Evolutionary conservation across 805 yeast species (phyloP).

Genomic region (Lachancea meyersii): DNA sequence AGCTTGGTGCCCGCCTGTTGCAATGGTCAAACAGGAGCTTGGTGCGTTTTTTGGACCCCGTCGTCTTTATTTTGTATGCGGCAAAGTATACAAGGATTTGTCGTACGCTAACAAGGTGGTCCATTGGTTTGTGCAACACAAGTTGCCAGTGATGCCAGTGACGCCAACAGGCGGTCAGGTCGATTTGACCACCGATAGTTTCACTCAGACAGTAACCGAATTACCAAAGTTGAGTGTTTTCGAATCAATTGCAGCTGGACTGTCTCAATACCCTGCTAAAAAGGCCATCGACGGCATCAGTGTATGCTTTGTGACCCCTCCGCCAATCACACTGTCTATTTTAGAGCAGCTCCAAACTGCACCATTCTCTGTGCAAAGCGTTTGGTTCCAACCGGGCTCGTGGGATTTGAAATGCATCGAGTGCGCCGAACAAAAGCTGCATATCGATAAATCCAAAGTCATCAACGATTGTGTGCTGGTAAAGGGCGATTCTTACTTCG

Average conservation of each 20-base stretch:
- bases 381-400: slow-evolving; percentile 86
- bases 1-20: not conserved
- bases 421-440: slow-evolving; percentile 32
- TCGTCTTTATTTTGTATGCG: slow-evolving; percentile 31
- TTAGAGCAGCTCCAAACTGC: slow-evolving; percentile 35
- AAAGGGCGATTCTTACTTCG: slow-evolving; percentile 48
- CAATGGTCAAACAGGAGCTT: slow-evolving; percentile 13
- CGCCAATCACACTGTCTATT: slow-evolving; percentile 46
- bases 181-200: slow-evolving; percentile 58
- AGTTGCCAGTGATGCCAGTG: slow-evolving; percentile 42
- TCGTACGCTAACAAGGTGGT: slow-evolving; percentile 56
- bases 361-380: slow-evolving; percentile 35
- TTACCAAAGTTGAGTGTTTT: slow-evolving; percentile 34
- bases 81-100: slow-evolving; percentile 69
- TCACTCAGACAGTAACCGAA: slow-evolving; percentile 48
- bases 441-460: slow-evolving; percentile 34
- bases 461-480: slow-evolving; percentile 68
- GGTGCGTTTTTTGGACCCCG: slow-evolving; percentile 11
- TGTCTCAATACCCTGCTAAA: slow-evolving; percentile 16
- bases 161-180: slow-evolving; percentile 46
- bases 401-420: slow-evolving; percentile 48
- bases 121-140: slow-evolving; percentile 15
- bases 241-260: slow-evolving; percentile 28
- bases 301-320: slow-evolving; percentile 72
- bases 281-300: slow-evolving; percentile 41